Conservation (phyloP, 2,329 filamentous ascomycete genomes). For the Aspergillus latus region DNA sequence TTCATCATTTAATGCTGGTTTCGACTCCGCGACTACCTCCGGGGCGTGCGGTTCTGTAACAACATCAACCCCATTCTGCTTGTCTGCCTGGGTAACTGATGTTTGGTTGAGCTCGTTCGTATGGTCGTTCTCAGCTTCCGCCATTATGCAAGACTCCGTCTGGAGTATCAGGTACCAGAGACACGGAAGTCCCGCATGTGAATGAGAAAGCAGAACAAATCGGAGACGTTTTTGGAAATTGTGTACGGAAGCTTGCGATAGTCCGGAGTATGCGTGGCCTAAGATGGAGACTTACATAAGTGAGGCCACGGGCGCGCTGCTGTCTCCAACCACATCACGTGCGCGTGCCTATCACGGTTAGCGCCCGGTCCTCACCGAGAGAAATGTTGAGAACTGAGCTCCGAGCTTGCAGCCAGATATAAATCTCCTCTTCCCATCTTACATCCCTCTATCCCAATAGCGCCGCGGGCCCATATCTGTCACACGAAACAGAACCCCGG, state of each 20-base stretch:
- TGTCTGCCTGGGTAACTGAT: slow-evolving; percentile 29
- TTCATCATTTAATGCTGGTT: slow-evolving; percentile 31
- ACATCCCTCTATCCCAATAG: slow-evolving; percentile 21
- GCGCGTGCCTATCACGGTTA: not conserved
- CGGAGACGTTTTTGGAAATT: not conserved
- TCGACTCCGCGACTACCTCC: slow-evolving; percentile 31
- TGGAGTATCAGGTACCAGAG: slow-evolving; percentile 30
- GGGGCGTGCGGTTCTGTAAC: slow-evolving; percentile 27
- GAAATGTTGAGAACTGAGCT: not conserved
- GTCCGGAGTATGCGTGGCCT: slow-evolving; percentile 3
- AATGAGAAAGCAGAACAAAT: slow-evolving; percentile 21
- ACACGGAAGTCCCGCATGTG: slow-evolving; percentile 31
- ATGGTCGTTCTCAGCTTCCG: slow-evolving; percentile 41
- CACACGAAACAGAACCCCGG: slow-evolving; percentile 30
- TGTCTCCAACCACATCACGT: not conserved
- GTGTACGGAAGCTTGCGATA: not conserved
- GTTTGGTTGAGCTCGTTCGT: slow-evolving; percentile 32
- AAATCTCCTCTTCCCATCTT: slow-evolving; percentile 21
- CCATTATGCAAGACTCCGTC: slow-evolving; percentile 43
- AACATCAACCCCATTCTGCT: slow-evolving; percentile 32
- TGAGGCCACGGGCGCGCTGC: too few species aligned
- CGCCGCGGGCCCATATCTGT: slow-evolving; percentile 26
- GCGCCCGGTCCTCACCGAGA: not conserved
- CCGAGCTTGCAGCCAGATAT: not conserved
- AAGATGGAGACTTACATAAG: too few species aligned